phyloP scores from a whole-genome alignment of 2,329 filamentous ascomycete species.

The Cephalotrichum gorgonifer region DNA sequence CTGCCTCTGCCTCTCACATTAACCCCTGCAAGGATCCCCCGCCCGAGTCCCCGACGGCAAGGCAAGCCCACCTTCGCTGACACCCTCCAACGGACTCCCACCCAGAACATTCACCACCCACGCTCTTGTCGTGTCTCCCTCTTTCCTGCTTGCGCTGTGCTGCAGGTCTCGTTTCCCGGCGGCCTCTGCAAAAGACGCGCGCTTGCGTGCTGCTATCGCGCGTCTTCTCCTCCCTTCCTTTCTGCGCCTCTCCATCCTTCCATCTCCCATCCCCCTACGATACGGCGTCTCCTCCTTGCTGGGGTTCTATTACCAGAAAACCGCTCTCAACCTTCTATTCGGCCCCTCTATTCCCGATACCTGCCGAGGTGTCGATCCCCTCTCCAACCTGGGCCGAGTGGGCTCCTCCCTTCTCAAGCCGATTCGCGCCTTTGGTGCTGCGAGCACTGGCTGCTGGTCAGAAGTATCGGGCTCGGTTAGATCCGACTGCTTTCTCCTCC shows the following conservation, averaged over 20 bases:
- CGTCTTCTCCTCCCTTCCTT: slow-evolving; percentile 1
- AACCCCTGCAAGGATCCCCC: neutral
- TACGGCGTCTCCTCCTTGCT: neutral
- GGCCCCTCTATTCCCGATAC: neutral
- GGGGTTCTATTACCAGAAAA: too few species aligned
- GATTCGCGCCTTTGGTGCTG: neutral
- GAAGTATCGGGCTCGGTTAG: slow-evolving; percentile 3
- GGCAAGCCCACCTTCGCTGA: neutral
- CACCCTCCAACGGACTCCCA: neutral
- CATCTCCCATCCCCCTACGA: neutral
- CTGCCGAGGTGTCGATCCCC: neutral
- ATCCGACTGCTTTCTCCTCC: neutral
- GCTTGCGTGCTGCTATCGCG: slow-evolving; percentile 7
- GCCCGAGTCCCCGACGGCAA: neutral
- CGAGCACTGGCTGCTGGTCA: slow-evolving; percentile 4
- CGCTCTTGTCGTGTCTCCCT: neutral
- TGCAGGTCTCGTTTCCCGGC: neutral
- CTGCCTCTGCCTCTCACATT: neutral
- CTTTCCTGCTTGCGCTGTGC: neutral
- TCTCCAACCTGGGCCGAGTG: neutral
- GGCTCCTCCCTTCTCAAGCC: neutral
- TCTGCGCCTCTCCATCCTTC: neutral
- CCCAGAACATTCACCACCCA: neutral
- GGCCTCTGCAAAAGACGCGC: slow-evolving; percentile 9
- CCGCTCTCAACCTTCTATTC: neutral